phyloP scores from a whole-genome alignment of 257 asterid species.

The Cordia subcordata region DNA sequence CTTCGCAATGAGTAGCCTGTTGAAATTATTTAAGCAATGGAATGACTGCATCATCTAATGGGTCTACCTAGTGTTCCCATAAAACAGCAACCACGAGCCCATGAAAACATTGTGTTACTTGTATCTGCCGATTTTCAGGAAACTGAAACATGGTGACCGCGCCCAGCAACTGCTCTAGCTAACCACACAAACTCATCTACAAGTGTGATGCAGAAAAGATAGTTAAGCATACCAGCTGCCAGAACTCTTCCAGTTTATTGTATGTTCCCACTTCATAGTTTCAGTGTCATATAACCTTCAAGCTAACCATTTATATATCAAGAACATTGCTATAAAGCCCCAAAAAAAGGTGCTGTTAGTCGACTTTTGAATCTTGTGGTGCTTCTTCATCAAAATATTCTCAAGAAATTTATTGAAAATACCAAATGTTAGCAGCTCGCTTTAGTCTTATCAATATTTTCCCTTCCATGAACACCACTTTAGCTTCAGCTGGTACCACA shows the following conservation, averaged over 20 bases:
- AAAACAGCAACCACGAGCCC: neutral
- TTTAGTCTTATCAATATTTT: conserved; percentile 45
- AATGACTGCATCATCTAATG: neutral
- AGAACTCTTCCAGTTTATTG: neutral
- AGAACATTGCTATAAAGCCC: too few relatives aligned
- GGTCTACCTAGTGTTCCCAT: neutral
- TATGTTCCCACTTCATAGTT: neutral
- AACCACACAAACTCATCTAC: too few relatives aligned
- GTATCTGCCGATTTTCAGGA: too few relatives aligned
- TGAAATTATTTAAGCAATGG: neutral
- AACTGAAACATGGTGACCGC: too few relatives aligned
- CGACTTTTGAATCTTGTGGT: neutral
- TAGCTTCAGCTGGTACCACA: conserved; percentile 78
- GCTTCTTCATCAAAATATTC: neutral
- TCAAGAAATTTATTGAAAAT: neutral
- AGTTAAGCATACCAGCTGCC: too few relatives aligned
- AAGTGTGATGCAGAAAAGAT: too few relatives aligned
- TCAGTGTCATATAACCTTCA: neutral
- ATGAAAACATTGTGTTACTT: neutral
- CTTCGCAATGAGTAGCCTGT: neutral
- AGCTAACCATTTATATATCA: too few relatives aligned
- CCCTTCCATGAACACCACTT: conserved; percentile 91
- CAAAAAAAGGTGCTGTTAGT: neutral
- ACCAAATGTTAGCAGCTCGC: neutral
- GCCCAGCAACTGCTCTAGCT: too few relatives aligned